These are phyloP conservation scores for Fulvia fulva DNA, from an alignment of 2,329 filamentous ascomycete genomes.

Conservation along the genomic window DNA sequence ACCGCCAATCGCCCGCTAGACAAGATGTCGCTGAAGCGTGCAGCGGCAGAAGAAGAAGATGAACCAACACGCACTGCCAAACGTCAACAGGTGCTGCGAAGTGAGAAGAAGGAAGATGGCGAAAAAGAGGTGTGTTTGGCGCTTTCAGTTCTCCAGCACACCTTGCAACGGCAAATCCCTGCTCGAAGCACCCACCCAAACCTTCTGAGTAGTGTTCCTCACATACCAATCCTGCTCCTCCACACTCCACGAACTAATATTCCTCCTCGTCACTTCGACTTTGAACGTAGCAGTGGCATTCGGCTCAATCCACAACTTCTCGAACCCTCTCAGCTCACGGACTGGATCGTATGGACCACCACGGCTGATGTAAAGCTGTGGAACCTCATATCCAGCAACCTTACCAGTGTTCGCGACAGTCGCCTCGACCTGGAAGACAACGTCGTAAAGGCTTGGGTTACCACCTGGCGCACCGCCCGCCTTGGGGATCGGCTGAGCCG, in stretches of 20 bases:
- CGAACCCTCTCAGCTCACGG: slow-evolving; percentile 33
- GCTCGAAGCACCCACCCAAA: slow-evolving; percentile 56
- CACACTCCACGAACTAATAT: slow-evolving; percentile 50
- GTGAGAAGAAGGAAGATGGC: too few species aligned
- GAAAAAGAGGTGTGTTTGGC: too few species aligned
- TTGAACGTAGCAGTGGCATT: slow-evolving; percentile 31
- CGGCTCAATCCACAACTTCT: slow-evolving; percentile 30
- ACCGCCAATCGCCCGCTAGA: not conserved
- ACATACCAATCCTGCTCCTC: slow-evolving; percentile 55
- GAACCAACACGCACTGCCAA: too few species aligned
- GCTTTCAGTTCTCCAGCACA: too few species aligned
- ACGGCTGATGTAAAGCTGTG: slow-evolving; percentile 48
- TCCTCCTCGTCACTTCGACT: slow-evolving; percentile 40
- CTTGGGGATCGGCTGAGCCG: slow-evolving; percentile 54
- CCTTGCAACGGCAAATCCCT: slow-evolving; percentile 45
- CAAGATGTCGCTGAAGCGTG: not conserved
- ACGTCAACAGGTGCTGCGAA: too few species aligned
- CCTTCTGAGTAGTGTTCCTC: slow-evolving; percentile 51
- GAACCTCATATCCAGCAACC: slow-evolving; percentile 49
- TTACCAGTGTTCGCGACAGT: slow-evolving; percentile 57
- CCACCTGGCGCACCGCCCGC: slow-evolving; percentile 62
- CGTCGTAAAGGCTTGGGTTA: slow-evolving; percentile 62
- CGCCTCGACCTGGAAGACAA: slow-evolving; percentile 62
- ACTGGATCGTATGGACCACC: slow-evolving; percentile 49
- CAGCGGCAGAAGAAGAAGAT: too few species aligned